These are phyloP conservation scores for Dorcoceras hygrometricum DNA, from an alignment of 257 asterid genomes.

Conservation along the genomic window DNA sequence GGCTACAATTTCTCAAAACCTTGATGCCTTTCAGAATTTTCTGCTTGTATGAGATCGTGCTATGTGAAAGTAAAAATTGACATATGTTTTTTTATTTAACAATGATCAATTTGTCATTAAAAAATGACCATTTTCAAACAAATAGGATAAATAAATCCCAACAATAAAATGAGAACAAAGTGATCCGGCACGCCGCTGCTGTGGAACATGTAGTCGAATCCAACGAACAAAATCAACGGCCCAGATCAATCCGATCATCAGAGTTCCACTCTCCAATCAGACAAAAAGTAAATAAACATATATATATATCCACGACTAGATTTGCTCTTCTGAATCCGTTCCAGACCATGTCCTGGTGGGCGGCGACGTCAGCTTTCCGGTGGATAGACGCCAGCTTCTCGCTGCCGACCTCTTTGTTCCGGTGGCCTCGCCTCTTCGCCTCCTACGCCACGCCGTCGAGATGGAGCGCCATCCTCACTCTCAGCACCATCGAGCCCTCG, in stretches of 20 bases:
- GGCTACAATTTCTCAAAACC: no score
- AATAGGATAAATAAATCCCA: no score
- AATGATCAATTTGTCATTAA: no score
- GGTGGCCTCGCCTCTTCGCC: slow-evolving; percentile 48
- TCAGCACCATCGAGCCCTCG: slow-evolving; percentile 26
- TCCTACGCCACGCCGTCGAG: slow-evolving; percentile 40
- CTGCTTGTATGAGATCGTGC: no score
- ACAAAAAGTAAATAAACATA: not conserved
- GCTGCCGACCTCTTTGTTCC: slow-evolving; percentile 42
- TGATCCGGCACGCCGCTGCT: no score
- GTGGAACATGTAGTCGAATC: slow-evolving; percentile 4
- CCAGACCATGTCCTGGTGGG: slow-evolving; percentile 31
- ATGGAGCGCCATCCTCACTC: slow-evolving; percentile 30
- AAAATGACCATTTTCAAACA: no score
- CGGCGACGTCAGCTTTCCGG: slow-evolving; percentile 32
- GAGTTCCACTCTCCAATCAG: not conserved
- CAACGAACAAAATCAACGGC: slow-evolving; percentile 25
- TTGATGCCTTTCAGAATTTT: no score
- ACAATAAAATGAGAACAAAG: no score
- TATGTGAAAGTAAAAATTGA: no score
- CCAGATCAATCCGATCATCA: slow-evolving; percentile 25
- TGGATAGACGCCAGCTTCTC: slow-evolving; percentile 38
- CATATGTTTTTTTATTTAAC: no score
- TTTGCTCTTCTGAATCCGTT: slow-evolving; percentile 3
- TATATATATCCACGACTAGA: no score